Evolutionary conservation across 208 protist genomes (phyloP).

Genomic region (Crithidia expoeki): DNA sequence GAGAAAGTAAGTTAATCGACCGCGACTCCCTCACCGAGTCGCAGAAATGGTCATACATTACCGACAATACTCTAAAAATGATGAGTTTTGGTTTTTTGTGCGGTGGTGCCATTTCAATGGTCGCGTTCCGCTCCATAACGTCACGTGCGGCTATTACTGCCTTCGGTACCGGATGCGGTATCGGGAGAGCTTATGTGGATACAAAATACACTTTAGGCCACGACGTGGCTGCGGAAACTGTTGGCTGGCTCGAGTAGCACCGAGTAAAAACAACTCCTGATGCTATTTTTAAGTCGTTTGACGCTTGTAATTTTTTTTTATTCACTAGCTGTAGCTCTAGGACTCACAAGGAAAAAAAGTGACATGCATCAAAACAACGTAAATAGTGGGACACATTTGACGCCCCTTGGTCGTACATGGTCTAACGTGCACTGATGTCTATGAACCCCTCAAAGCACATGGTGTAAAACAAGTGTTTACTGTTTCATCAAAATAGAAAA

Average conservation of each 20-base stretch:
- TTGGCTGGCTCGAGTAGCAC: constrained; percentile 72
- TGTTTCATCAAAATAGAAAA: too few relatives aligned
- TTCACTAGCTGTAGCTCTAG: constrained; percentile 20
- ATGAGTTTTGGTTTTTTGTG: constrained; percentile 77
- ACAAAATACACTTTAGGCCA: constrained; percentile 85
- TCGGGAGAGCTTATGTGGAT: constrained; percentile 89
- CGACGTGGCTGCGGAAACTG: constrained; percentile 64
- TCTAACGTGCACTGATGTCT: too few relatives aligned
- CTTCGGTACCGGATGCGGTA: constrained; percentile 74
- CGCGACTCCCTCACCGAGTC: constrained; percentile 78
- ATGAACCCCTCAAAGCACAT: too few relatives aligned
- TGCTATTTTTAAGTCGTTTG: neutral
- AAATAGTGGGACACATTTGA: neutral
- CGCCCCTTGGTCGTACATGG: too few relatives aligned
- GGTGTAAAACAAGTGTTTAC: too few relatives aligned
- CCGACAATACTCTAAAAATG: constrained; percentile 80
- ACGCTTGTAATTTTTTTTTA: constrained; percentile 2
- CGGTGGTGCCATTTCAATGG: constrained; percentile 59
- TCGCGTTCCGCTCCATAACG: constrained; percentile 71
- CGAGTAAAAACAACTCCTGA: constrained; percentile 19
- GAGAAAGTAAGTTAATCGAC: constrained; percentile 36
- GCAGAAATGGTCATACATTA: constrained; percentile 79
- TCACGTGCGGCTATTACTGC: constrained; percentile 59
- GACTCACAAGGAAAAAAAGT: constrained; percentile 6
- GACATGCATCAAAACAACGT: neutral